Percentiles rank a stretch among this genome's conserved stretches.
These are phyloP conservation scores for Tulasnella calospora DNA, from an alignment of 768 basidiomycete species.

Conservation along the genomic window DNA sequence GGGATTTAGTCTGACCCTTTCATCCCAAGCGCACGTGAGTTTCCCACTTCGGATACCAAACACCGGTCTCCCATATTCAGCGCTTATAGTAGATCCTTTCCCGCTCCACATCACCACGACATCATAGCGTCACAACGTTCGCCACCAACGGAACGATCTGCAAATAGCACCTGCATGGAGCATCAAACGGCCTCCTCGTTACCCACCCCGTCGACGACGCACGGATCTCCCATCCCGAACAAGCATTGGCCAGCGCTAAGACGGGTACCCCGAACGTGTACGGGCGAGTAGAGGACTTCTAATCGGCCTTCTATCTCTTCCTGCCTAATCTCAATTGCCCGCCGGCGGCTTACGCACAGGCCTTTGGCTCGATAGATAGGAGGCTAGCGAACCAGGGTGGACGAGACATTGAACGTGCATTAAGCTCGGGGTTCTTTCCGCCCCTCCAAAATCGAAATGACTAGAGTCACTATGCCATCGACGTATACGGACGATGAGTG, in stretches of 20 bases:
- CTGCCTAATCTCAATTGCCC: neutral
- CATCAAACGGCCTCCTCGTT: neutral
- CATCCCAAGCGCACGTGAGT: no score
- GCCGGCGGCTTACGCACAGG: neutral
- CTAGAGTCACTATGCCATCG: neutral
- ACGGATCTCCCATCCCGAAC: neutral
- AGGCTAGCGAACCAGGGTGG: neutral
- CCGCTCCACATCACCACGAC: neutral
- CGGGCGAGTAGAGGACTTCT: neutral
- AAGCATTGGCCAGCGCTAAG: slow-evolving; percentile 3
- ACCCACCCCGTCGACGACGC: neutral
- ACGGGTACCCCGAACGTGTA: neutral
- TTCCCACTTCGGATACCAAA: no score
- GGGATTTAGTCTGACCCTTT: no score
- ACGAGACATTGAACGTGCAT: neutral
- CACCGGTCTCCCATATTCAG: no score
- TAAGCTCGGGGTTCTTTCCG: neutral
- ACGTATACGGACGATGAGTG: neutral
- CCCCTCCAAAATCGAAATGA: neutral
- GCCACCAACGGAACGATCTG: neutral
- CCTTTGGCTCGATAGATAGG: neutral
- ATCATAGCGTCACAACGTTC: neutral
- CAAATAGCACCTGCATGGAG: neutral
- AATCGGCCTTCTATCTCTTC: neutral
- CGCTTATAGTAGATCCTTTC: neutral